These are phyloP conservation scores for Arctostaphylos glauca DNA, from an alignment of 148 eudicot genomes.

Conservation along the genomic window DNA sequence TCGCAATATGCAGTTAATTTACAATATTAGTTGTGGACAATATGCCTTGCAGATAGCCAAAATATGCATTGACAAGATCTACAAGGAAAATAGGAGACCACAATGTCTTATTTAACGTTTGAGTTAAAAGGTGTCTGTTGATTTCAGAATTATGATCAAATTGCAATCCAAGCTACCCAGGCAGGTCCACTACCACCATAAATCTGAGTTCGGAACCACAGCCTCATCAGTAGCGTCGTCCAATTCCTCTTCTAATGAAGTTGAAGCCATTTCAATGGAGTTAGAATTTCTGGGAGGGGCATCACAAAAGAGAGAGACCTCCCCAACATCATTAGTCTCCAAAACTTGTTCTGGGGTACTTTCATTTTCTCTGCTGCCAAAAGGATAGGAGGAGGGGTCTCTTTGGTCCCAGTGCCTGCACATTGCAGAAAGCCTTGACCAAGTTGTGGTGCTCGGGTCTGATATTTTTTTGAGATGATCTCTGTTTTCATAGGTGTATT, in stretches of 20 bases:
- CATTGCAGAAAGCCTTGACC: too few species aligned
- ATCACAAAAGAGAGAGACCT: background rate
- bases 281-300: background rate
- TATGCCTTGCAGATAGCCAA: background rate
- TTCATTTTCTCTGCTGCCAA: background rate
- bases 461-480: background rate
- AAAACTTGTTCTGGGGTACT: background rate
- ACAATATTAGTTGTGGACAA: background rate
- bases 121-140: background rate
- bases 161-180: too few species aligned
- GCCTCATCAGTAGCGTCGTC: background rate
- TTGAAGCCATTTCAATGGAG: background rate
- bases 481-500: constrained; percentile 18
- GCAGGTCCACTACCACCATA: background rate
- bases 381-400: background rate
- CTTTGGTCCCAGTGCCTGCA: background rate
- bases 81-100: background rate
- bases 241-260: background rate
- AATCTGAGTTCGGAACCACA: background rate
- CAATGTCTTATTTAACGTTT: background rate
- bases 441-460: too few species aligned
- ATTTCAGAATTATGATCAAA: background rate
- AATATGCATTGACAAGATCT: background rate
- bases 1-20: background rate
- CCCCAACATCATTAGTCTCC: background rate